Evolutionary conservation across 1,139 yeast species (phyloP).

Genomic region (Saccharomycopsis hybrid): DNA sequence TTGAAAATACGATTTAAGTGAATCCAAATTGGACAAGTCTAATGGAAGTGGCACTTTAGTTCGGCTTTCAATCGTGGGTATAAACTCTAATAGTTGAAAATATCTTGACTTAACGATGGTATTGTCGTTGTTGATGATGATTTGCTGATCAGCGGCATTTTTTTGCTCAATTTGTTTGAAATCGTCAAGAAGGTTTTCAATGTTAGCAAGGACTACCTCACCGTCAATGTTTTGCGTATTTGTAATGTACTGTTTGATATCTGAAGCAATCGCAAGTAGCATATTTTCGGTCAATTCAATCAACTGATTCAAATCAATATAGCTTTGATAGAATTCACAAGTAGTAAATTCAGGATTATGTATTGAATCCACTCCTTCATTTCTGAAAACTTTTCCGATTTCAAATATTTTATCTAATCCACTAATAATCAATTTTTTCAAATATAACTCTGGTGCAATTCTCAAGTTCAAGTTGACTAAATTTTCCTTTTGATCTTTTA

Average conservation of each 20-base stretch:
- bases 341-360: slow-evolving; percentile 95
- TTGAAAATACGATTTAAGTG: slow-evolving; percentile 36
- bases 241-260: slow-evolving; percentile 22
- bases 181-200: not conserved
- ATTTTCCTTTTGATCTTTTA: slow-evolving; percentile 29
- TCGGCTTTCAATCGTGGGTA: slow-evolving; percentile 47
- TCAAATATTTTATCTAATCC: slow-evolving; percentile 88
- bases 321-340: slow-evolving; percentile 88
- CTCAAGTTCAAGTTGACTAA: slow-evolving; percentile 47
- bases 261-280: slow-evolving; percentile 35
- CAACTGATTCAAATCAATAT: slow-evolving; percentile 61
- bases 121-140: slow-evolving; percentile 27
- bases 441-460: slow-evolving; percentile 94
- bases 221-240: not conserved
- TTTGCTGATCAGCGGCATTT: not conserved
- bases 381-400: slow-evolving; percentile 78
- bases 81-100: slow-evolving; percentile 47
- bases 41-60: slow-evolving; percentile 40
- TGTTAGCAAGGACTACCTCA: not conserved
- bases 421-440: slow-evolving; percentile 70
- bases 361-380: slow-evolving; percentile 88
- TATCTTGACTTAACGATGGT: slow-evolving; percentile 22
- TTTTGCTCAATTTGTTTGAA: not conserved
- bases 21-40: slow-evolving; percentile 32
- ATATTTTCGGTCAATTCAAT: slow-evolving; percentile 59